Evolutionary conservation across 192 early-diverging fungal species (phyloP).

Genomic region (Bifiguratus adelaidae): DNA sequence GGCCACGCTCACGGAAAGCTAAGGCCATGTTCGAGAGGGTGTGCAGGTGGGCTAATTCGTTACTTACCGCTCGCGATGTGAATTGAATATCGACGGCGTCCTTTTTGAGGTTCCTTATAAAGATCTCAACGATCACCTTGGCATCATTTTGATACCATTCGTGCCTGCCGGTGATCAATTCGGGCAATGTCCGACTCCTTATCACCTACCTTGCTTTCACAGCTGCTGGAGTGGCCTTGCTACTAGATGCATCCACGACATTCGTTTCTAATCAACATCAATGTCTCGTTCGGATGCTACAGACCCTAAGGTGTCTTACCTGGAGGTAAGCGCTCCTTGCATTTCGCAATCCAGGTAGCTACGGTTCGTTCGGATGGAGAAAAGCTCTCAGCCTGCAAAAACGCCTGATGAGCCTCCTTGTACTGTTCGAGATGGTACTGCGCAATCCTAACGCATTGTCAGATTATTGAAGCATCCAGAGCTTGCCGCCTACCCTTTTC

Average conservation of each 20-base stretch:
- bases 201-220: constrained; percentile 5
- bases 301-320: constrained; percentile 34
- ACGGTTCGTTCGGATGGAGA: constrained; percentile 33
- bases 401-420: constrained; percentile 41
- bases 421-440: constrained; percentile 44
- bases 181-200: neutral
- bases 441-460: constrained; percentile 27
- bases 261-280: constrained; percentile 1
- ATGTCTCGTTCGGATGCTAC: constrained; percentile 15
- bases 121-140: constrained; percentile 78
- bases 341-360: constrained; percentile 39
- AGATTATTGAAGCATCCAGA: neutral
- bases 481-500: constrained; percentile 33
- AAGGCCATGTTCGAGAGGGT: neutral
- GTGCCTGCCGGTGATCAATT: constrained; percentile 42
- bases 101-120: constrained; percentile 78
- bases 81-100: constrained; percentile 64
- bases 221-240: neutral
- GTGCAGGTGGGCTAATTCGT: too few relatives aligned
- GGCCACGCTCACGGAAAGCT: constrained; percentile 72
- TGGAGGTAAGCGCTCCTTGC: constrained; percentile 47
- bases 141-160: constrained; percentile 98
- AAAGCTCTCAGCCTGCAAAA: constrained; percentile 29
- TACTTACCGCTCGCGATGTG: constrained; percentile 35
- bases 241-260: neutral